These are phyloP conservation scores for Nicotiana noctiflora DNA, from an alignment of 257 asterid species.

Conservation along the genomic window DNA sequence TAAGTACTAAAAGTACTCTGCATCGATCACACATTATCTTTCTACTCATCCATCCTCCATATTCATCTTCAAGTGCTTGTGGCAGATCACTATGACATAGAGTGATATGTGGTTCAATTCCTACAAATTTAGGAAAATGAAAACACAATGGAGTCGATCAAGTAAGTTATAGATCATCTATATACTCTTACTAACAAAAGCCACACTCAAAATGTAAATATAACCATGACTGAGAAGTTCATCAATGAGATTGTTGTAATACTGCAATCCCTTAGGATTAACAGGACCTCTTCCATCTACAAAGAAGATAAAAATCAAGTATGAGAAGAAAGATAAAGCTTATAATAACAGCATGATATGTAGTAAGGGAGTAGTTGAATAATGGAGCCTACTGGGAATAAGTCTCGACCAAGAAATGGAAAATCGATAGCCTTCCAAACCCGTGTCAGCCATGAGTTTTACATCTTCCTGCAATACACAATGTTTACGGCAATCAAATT, in stretches of 20 bases:
- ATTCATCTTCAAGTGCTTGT: slow-evolving; percentile 53
- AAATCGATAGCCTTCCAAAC: slow-evolving; percentile 18
- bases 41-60: slow-evolving; percentile 51
- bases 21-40: slow-evolving; percentile 35
- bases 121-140: slow-evolving; percentile 16
- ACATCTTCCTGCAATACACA: slow-evolving; percentile 24
- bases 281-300: slow-evolving; percentile 27
- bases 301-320: not conserved
- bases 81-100: slow-evolving; percentile 48
- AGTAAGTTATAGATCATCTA: not conserved
- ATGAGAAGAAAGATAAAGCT: not conserved
- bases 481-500: not conserved
- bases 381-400: slow-evolving; percentile 17
- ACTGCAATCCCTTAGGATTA: slow-evolving; percentile 13
- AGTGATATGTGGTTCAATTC: slow-evolving; percentile 57
- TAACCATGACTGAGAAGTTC: slow-evolving; percentile 33
- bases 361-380: not conserved
- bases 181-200: not conserved
- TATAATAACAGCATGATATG: not conserved
- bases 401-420: slow-evolving; percentile 36
- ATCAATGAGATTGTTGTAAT: slow-evolving; percentile 33
- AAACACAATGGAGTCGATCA: not conserved
- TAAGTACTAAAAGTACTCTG: not conserved
- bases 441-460: slow-evolving; percentile 10
- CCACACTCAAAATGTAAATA: not conserved